Evolutionary conservation across 192 early-diverging fungal species (phyloP).

Genomic region (Umbelopsis sp.): DNA sequence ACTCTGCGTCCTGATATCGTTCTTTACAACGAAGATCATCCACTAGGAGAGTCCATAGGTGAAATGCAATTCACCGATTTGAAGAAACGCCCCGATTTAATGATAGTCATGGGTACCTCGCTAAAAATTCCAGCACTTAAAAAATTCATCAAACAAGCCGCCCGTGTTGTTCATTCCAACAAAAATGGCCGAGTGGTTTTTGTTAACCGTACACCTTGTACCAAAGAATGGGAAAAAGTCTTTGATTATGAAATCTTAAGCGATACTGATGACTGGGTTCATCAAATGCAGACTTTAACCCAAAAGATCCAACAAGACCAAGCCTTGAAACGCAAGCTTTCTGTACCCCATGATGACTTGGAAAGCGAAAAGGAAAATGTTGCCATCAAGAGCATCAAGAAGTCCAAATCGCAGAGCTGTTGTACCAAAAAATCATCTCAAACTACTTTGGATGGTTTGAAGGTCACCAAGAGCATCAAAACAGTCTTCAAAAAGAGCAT

Average conservation of each 20-base stretch:
- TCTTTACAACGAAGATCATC: constrained; percentile 92
- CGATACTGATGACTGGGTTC: constrained; percentile 68
- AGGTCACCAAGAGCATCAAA: constrained; percentile 6
- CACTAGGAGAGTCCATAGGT: constrained; percentile 70
- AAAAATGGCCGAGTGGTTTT: constrained; percentile 65
- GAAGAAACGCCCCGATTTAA: constrained; percentile 66
- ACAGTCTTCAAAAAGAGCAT: constrained; percentile 6
- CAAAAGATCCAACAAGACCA: constrained; percentile 39
- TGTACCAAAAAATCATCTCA: neutral
- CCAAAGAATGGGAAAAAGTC: constrained; percentile 76
- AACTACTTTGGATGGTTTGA: constrained; percentile 13
- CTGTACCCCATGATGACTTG: neutral
- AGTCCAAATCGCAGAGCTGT: neutral
- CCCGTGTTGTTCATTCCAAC: constrained; percentile 58
- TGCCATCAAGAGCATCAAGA: constrained; percentile 15
- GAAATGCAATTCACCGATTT: constrained; percentile 59
- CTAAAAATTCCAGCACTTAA: constrained; percentile 83
- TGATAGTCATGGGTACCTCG: constrained; percentile 90
- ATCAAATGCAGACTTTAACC: constrained; percentile 32
- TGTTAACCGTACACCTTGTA: constrained; percentile 70
- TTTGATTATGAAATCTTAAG: constrained; percentile 82
- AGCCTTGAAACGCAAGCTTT: constrained; percentile 22
- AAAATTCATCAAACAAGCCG: constrained; percentile 72
- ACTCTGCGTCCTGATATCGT: constrained; percentile 91
- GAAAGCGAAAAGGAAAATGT: constrained; percentile 17